These are phyloP conservation scores for Collybiopsis luxurians DNA, from an alignment of 768 basidiomycete genomes.

Conservation along the genomic window DNA sequence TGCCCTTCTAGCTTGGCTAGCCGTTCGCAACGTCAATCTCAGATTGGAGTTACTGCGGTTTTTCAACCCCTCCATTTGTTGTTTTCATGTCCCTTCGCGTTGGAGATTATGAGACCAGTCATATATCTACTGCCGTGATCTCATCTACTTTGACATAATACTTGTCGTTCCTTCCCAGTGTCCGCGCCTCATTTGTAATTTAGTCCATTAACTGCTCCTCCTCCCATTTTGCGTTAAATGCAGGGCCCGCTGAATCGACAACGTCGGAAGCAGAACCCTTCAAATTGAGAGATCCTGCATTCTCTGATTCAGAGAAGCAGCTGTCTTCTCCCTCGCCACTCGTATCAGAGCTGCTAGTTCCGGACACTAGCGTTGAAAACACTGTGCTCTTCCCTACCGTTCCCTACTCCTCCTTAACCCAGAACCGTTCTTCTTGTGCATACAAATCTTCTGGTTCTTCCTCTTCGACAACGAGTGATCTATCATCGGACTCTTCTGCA, in stretches of 20 bases:
- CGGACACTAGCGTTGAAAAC: background rate
- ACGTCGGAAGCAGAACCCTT: background rate
- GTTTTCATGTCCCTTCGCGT: background rate
- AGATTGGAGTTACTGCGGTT: background rate
- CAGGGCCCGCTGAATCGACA: background rate
- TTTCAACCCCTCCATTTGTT: background rate
- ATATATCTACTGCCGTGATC: background rate
- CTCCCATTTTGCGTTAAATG: conserved; percentile 1
- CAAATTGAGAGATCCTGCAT: background rate
- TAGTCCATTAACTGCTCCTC: background rate
- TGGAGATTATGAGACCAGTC: background rate
- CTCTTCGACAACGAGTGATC: background rate
- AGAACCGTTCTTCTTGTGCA: background rate
- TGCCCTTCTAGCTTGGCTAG: too few relatives aligned
- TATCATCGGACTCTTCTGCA: background rate
- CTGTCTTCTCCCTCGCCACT: background rate
- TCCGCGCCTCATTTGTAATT: background rate
- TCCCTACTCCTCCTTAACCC: background rate
- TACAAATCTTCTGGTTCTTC: background rate
- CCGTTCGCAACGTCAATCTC: background rate
- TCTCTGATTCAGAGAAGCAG: background rate
- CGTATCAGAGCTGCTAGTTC: background rate
- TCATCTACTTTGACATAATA: background rate
- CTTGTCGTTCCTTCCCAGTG: background rate
- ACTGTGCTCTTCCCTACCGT: background rate